Base-by-base conservation (phyloP, 1,139 yeast species). In the Blastobotrys ciferrii region DNA sequence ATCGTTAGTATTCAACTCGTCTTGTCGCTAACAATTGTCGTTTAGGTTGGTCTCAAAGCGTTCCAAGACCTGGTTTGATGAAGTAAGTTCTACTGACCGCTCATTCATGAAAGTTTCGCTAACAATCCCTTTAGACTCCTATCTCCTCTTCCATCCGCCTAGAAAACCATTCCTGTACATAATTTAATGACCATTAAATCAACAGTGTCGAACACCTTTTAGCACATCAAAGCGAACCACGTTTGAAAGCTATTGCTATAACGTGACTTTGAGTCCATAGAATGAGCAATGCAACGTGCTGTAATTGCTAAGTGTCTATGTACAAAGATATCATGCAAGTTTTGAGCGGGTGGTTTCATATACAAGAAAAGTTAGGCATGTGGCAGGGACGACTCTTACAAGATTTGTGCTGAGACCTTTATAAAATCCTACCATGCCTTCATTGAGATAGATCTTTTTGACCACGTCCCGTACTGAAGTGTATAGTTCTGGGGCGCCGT, bases 341-440 rank as follows among this genome's bases (percentile, higher is more conserved):
- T 42, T 30, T 38, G 47, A 44, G 11, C 51, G 52, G 45, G 85
- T 63, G 20, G 85, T 78, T 61, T 92, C 98, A 61, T 92, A 92
- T 12, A 87, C 74, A n/a, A 95, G 80, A 62, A 92, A 82, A 53
- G 95, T 96, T 19, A 92, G 70, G 42, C 70, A 63, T 30, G 96
- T 91, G 9, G 95, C 95, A 57, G 95, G 98, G 14, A 88, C 79
- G 0, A 92, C 97, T 55, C 87, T 83, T 43, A 89, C 71, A 49
- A 91, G 65, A 25, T 95, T 82, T 0, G 98, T 96, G 0, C 82
- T 62, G 2, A 91, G 70, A 0, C 98, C 98, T 55, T 83, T 81
- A 66, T 88, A 92, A 55, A 91, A 84, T 0, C 86, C 96, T 19
- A 56, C 52, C 15, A 75, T 28, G 0, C 84, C 84, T 17, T 79